Base-by-base conservation (phyloP, 192 early-diverging fungal species). In the Gigaspora rosea region DNA sequence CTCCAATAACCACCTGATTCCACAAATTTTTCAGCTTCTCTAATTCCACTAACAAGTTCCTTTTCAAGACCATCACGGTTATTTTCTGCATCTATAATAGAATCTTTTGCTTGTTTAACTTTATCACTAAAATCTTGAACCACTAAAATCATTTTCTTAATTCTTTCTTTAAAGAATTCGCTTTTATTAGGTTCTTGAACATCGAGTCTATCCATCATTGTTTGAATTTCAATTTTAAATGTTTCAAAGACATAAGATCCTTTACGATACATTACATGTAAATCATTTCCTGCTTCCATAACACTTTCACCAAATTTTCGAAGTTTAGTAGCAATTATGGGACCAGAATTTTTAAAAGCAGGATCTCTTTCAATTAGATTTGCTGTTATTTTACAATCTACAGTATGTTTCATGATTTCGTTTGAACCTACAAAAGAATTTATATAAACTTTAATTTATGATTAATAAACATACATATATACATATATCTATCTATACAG, bases 201-300 rank as follows among this genome's bases (percentile, higher is more conserved):
- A 27, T 54, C 68, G 0, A 71, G 32, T 71, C 20, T 71, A n/a
- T 71, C 20, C 68, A 71, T 52, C 68, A 71, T 49, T 3, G 9
- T 32, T n/a, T 33, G 48, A 35, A 71, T 71, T 71, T 71, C 69
- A 22, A 54, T 71, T 33, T 71, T 13, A 71, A 71, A 71, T 0
- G 69, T 22, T 71, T 48, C 49, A 52, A 71, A 71, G 1, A 71
- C 69, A 12, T 33, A 71, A 1, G 69, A 71, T 36, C 69, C 69
- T 71, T 71, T 71, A 27, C 69, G 69, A 71, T 71, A 71, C 68
- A 71, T 71, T 52, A 33, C 18, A 7, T 49, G 22, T 50, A 71
- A 20, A 41, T 9, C 8, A 32, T 71, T 48, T 3, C 69, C 69
- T 13, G 69, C 69, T n/a, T 32, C 22, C 27, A 51, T 71, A 52